These are phyloP conservation scores for Aspergillus nanangensis DNA, from an alignment of 495 filamentous ascomycete genomes.

Conservation along the genomic window DNA sequence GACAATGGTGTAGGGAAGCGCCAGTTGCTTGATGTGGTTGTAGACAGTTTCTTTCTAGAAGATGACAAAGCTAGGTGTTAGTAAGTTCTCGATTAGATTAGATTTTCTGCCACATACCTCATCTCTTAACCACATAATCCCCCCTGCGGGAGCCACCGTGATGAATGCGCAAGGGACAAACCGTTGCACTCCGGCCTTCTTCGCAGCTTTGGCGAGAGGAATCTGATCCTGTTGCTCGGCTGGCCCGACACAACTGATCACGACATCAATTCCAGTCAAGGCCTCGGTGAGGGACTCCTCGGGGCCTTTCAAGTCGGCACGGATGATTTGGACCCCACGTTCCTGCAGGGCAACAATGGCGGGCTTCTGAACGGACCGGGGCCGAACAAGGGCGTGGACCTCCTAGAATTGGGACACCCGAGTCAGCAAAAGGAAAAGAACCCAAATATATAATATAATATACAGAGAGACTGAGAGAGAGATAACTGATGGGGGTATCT, in stretches of 20 bases:
- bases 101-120: slow-evolving; percentile 25
- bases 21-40: slow-evolving; percentile 48
- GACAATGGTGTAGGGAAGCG: slow-evolving; percentile 56
- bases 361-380: slow-evolving; percentile 44
- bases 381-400: slow-evolving; percentile 44
- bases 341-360: slow-evolving; percentile 36
- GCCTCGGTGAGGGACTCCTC: slow-evolving; percentile 43
- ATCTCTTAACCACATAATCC: slow-evolving; percentile 44
- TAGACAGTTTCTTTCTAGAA: slow-evolving; percentile 51
- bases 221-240: slow-evolving; percentile 46
- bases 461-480: slow-evolving; percentile 1
- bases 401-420: slow-evolving; percentile 29
- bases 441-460: background rate
- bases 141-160: slow-evolving; percentile 42
- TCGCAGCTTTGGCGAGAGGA: slow-evolving; percentile 49
- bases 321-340: slow-evolving; percentile 43
- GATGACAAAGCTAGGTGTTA: background rate
- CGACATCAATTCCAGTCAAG: slow-evolving; percentile 45
- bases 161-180: slow-evolving; percentile 56
- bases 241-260: slow-evolving; percentile 50
- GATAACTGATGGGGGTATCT: slow-evolving; percentile 2
- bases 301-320: slow-evolving; percentile 40
- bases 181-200: slow-evolving; percentile 50
- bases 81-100: slow-evolving; percentile 4
- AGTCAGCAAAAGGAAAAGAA: background rate